These are phyloP conservation scores for Monilinia polystroma DNA, from an alignment of 2,329 filamentous ascomycete genomes.

Conservation along the genomic window DNA sequence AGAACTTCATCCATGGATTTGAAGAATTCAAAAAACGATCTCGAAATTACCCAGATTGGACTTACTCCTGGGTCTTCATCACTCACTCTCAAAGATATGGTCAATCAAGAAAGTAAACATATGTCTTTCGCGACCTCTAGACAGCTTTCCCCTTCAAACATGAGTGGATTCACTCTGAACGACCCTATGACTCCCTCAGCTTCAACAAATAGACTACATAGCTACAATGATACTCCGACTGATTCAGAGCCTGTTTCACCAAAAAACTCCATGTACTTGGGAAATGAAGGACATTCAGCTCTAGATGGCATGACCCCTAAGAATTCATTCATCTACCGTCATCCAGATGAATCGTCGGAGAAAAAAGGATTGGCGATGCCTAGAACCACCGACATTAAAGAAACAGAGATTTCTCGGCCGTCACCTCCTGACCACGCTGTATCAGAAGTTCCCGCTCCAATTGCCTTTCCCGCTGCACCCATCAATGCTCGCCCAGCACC, in stretches of 20 bases:
- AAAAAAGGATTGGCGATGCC: neutral
- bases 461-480: constrained; percentile 3
- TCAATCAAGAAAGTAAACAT: neutral
- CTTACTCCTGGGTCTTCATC: neutral
- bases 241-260: neutral
- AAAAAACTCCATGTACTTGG: neutral
- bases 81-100: neutral
- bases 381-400: neutral
- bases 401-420: neutral
- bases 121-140: neutral
- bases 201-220: neutral
- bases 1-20: constrained; percentile 6
- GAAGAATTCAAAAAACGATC: neutral
- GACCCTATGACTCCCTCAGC: neutral
- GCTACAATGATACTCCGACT: neutral
- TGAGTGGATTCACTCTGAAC: constrained; percentile 14
- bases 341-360: neutral
- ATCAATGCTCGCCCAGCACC: constrained; percentile 11
- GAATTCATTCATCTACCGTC: neutral
- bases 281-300: neutral
- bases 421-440: neutral
- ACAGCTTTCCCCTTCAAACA: constrained; percentile 6
- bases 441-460: constrained; percentile 8
- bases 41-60: neutral
- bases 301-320: neutral